Percentiles rank a stretch among this genome's conserved stretches.
Evolutionary conservation across 176 grass and related monocot species (phyloP).

Genomic region (Lolium perenne): DNA sequence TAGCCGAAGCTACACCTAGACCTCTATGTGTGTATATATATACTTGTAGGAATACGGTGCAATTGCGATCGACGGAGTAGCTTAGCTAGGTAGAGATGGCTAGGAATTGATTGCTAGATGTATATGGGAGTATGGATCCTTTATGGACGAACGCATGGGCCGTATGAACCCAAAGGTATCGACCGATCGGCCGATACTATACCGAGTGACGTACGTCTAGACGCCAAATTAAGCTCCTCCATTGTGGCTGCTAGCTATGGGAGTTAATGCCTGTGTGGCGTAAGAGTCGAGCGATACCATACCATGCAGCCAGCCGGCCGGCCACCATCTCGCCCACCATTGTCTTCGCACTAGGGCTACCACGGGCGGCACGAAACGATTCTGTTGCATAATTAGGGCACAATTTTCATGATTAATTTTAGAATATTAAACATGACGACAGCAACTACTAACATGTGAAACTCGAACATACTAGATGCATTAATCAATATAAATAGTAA

Average conservation of each 20-base stretch:
- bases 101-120: not conserved
- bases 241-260: not conserved
- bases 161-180: conserved; percentile 9
- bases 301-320: not conserved
- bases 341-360: no score
- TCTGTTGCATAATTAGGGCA: no score
- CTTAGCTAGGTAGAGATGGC: not conserved
- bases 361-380: no score
- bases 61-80: not conserved
- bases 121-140: not conserved
- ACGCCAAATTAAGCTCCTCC: conserved; percentile 17
- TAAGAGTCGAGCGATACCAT: not conserved
- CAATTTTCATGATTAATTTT: no score
- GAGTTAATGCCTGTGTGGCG: conserved; percentile 24
- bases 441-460: no score
- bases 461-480: no score
- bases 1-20: conserved; percentile 20
- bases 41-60: not conserved
- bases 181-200: conserved; percentile 10
- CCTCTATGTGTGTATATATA: not conserved
- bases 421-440: no score
- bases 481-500: no score
- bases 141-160: conserved; percentile 21
- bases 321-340: not conserved
- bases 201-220: conserved; percentile 1